Evolutionary conservation across 2,329 filamentous ascomycete species (phyloP), one percentile per base, ranked within the genome.

Genomic region (Polytolypa hystricis): DNA sequence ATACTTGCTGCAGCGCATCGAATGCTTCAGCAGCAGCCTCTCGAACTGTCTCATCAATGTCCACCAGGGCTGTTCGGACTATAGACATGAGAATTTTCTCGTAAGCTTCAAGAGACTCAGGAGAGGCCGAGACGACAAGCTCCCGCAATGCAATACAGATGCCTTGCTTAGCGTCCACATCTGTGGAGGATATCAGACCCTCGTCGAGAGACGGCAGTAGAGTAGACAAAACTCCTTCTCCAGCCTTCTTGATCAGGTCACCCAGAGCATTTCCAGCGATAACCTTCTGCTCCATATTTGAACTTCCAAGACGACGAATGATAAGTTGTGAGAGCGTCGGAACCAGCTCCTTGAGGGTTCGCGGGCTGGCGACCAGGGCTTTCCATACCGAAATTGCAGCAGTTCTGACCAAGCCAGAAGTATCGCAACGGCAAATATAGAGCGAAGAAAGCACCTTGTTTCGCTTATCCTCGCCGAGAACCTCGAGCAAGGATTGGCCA

Each of bases 271-370:
- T 96, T 58, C 89, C 89, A 47, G 93, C 91, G 68, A 98, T 98
- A 49, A 94, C 82, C 68, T 95, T 96, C 61, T 98, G 91, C 60
- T 98, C 91, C 80, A 93, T 87, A 55, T 95, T 96, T 30, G 87
- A 82, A 58, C 87, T 96, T 43, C 86, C 91, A 48, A 98, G 74
- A 33, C 91, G 83, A 41, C 84, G 79, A 56, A 98, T 96, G 50
- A 98, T 81, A 45, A 98, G 77, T 57, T 95, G 87, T 4, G 86
- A 93, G 42, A 98, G 79, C 1, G 86, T 95, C 30, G 91, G 89
- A 31, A 95, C 81, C 52, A 98, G 75, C 56, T 98, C 91, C 65
- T 94, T 94, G 52, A 98, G 77, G 10, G 84, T 95, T 48, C 79
- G 80, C 20, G 91, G 91, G 42, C 82, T 89, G 40, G 89, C 84